Evolutionary conservation across 208 protist species (phyloP).

Genomic region (Leishmania amazonensis): DNA sequence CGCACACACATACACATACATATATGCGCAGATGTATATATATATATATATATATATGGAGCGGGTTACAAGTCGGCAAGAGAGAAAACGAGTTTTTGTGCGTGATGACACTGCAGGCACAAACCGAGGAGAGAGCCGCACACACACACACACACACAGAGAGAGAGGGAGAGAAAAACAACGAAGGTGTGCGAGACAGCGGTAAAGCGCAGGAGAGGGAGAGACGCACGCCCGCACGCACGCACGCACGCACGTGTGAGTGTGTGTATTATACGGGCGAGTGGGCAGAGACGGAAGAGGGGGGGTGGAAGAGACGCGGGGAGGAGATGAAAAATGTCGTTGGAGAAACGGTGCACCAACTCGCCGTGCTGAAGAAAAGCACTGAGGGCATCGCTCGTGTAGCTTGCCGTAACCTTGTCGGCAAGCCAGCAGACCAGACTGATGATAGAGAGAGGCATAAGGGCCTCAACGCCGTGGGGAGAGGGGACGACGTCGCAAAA

Average conservation of each 20-base stretch:
- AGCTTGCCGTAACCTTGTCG: not conserved
- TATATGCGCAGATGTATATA: not conserved
- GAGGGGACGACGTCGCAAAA: not conserved
- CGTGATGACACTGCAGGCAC: not conserved
- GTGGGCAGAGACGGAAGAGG: not conserved
- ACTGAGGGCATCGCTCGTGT: not conserved
- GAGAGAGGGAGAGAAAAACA: not conserved
- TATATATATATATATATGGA: not conserved
- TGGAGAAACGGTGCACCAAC: not conserved
- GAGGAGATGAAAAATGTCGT: not conserved
- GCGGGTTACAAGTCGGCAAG: not conserved
- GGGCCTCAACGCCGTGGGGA: no score
- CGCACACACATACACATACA: not conserved
- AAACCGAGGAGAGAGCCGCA: no score
- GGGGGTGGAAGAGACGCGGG: not conserved
- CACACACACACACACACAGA: no score
- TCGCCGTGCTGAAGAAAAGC: not conserved
- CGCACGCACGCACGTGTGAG: not conserved
- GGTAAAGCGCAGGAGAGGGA: not conserved
- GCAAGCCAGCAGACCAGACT: not conserved
- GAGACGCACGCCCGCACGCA: not conserved
- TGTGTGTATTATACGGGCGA: no score
- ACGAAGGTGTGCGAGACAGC: not conserved
- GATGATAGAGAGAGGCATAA: not conserved
- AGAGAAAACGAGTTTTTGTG: not conserved